Base-by-base conservation (phyloP, 345 rosid species). In the Melastoma malabathricum region DNA sequence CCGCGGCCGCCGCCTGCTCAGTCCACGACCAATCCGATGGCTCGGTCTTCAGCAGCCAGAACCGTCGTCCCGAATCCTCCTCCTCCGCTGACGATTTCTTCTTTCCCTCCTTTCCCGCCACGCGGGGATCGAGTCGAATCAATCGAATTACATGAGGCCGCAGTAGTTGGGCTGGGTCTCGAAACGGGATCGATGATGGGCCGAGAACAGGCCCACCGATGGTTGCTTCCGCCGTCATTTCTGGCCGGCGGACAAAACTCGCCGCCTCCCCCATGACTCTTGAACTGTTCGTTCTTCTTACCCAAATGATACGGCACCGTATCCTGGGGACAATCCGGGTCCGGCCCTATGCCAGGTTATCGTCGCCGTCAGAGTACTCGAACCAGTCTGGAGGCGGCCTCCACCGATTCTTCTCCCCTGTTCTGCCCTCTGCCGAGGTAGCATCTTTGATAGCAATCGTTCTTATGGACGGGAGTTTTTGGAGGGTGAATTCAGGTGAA, bases 1-100 rank as follows among this genome's bases (percentile, higher is more conserved):
- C 82, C 12, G 43, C 31, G 43, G 54, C 54, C 7, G 83, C 63
- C 14, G 69, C 77, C 59, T 92, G 98, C 64, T 92, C 96, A 15
- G 84, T 89, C 96, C 96, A 92, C 41, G 98, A 86, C 95, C 98
- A 92, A 61, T 87, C 95, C 15, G 84, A 74, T 16, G 97, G 88
- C 67, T 92, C 98, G 6, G 98, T 87, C 59, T 92, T 92, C 45
- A 92, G 72, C 6, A 92, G 80, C 95, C 96, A 87, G 68, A 65
- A 77, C 18, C 68, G 78, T 58, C 54, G 76, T 34, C 52, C 53
- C 51, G 43, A 59, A 34, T 20, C 45, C 60, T 73, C 71, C 57
- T 44, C 38, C 13, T 10, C 54, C 41, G 44, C 5, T 4, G 25
- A 22, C 25, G 25, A 22, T 31, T 31, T 31, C 38, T 31, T 31